Evolutionary conservation across 768 basidiomycete species (phyloP).

Genomic region (Holtermannia corniformis): DNA sequence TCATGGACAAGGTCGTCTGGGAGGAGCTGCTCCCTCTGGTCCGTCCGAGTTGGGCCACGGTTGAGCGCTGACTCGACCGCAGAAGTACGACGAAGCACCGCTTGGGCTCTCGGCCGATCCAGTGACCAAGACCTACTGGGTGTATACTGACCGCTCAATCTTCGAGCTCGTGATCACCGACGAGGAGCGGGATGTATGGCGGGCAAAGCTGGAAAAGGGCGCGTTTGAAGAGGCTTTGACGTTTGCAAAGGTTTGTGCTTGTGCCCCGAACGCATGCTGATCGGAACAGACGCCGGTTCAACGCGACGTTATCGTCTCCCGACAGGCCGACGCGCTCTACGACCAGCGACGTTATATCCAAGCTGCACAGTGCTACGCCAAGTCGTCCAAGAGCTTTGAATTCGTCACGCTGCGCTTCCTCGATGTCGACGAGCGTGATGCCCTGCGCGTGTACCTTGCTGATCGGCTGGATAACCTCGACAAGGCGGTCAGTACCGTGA

Average conservation of each 20-base stretch:
- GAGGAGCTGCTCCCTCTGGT: conserved; percentile 77
- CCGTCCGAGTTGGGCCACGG: conserved; percentile 26
- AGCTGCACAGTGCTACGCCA: conserved; percentile 84
- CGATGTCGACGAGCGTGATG: conserved; percentile 80
- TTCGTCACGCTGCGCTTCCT: conserved; percentile 83
- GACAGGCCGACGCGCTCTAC: conserved; percentile 74
- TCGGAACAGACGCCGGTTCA: conserved; percentile 65
- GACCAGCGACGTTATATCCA: conserved; percentile 72
- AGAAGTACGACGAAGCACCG: conserved; percentile 69
- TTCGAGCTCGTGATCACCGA: conserved; percentile 77
- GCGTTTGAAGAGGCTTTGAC: conserved; percentile 68
- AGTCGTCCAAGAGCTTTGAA: conserved; percentile 71
- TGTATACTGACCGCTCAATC: conserved; percentile 77
- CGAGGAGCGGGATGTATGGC: conserved; percentile 93
- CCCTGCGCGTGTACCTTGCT: conserved; percentile 78
- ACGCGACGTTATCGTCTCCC: conserved; percentile 68
- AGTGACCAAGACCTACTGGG: conserved; percentile 84
- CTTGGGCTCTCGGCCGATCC: conserved; percentile 73
- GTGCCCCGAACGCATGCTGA: not conserved
- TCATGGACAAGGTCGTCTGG: conserved; percentile 72
- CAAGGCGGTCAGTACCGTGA: conserved; percentile 54
- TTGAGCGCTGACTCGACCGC: conserved; percentile 1
- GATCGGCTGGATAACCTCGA: conserved; percentile 75
- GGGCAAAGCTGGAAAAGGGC: conserved; percentile 68
- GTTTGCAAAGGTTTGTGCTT: conserved; percentile 62